Base-by-base conservation (phyloP, 768 basidiomycete genomes). In the Plicaturopsis crispa region DNA sequence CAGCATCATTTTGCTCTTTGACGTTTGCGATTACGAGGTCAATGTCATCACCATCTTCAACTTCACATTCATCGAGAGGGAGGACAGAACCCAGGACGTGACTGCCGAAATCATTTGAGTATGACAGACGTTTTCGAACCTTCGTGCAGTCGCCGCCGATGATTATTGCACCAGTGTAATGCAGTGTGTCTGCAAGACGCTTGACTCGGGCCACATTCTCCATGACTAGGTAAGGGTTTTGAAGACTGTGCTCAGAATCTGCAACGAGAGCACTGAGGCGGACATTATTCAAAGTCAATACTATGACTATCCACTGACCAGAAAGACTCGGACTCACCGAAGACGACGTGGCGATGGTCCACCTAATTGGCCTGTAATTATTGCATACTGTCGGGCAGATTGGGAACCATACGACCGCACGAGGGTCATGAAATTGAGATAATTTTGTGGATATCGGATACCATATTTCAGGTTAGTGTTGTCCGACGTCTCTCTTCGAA, bases 61-160 rank as follows among this genome's bases (percentile, higher is more conserved):
- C 52, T 5, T 50, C 46, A 22, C 52, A 53, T 3, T 54, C 41
- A 0, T 42, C 17, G 1, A 58, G 43, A 10, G 48, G 41, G 1
- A 51, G 38, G 0, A 50, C 42, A 1, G 52, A 40, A 0, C 58
- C 56, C 8, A 60, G 37, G 6, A 60, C 43, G 34, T 56, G 57
- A 6, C 49, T 41, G 3, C 58, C 53, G 26, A 46, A 50, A 16
- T 53, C 44, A 17, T 39, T 54, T 3, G 55, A 60, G 39, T 51
- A 54, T 3, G 50, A 42, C 0, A 60, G 42, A 1, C 51, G 33
- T 26, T 47, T 35, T 3, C 48, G 41, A 5, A 57, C 56, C 37
- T 61, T 57, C 4, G 57, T 56, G 33, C 52, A 54, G 28, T 61
- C 57, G 1, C 50, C 48, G 3, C 43, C 51, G 18, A 53, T 39